These are phyloP conservation scores for Thermothielavioides terrestris DNA, from an alignment of 495 filamentous ascomycete genomes.

Conservation along the genomic window DNA sequence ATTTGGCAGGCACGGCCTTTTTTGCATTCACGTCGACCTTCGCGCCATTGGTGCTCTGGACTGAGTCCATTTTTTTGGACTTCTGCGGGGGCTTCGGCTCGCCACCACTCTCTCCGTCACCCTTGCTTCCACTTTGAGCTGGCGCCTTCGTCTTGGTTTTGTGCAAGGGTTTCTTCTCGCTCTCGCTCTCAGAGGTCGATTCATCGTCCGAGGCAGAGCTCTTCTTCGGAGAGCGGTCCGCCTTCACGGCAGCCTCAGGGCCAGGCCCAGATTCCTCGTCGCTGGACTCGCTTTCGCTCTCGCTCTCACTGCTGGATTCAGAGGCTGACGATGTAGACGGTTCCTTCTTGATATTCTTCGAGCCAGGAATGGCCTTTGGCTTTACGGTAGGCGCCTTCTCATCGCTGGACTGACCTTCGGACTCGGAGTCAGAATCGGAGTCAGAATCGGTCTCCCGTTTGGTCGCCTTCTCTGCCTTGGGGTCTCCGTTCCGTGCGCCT, in stretches of 20 bases:
- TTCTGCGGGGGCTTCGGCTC: slow-evolving; percentile 12
- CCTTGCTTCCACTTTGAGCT: slow-evolving; percentile 18
- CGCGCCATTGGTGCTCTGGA: neutral
- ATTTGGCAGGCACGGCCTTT: neutral
- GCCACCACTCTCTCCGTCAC: slow-evolving; percentile 23
- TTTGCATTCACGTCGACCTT: slow-evolving; percentile 3
- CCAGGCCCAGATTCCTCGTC: slow-evolving; percentile 7
- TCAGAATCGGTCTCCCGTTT: slow-evolving; percentile 11
- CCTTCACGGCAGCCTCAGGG: neutral
- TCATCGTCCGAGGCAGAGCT: slow-evolving; percentile 9
- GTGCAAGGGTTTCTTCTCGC: slow-evolving; percentile 12
- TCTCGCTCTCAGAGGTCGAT: slow-evolving; percentile 7
- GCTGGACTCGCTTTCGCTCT: neutral
- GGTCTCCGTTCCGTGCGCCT: neutral
- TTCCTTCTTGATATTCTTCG: neutral
- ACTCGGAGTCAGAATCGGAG: slow-evolving; percentile 22
- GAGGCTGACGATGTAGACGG: slow-evolving; percentile 11
- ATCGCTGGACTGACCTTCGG: slow-evolving; percentile 15
- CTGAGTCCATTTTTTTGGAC: slow-evolving; percentile 7
- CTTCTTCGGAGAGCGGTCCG: neutral
- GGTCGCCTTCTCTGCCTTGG: neutral
- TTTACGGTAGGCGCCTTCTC: slow-evolving; percentile 5
- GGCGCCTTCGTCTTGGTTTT: slow-evolving; percentile 10
- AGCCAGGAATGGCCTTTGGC: neutral
- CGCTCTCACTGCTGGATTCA: slow-evolving; percentile 15